Percentiles rank a stretch among this genome's conserved stretches.
phyloP scores from a whole-genome alignment of 2,329 filamentous ascomycete species.

The Neopestalotiopsis sp. region DNA sequence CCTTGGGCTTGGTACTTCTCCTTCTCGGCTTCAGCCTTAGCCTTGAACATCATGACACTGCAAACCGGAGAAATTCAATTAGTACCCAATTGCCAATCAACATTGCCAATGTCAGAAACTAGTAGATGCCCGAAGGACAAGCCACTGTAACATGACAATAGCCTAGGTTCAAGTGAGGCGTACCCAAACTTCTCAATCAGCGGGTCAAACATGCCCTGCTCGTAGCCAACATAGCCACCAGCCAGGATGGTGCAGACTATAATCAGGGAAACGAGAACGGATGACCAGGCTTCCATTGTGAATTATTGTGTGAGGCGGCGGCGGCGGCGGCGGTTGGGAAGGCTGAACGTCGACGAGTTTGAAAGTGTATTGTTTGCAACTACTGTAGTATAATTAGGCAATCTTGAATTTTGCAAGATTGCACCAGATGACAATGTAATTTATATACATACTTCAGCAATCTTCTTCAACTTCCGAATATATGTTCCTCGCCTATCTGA shows the following conservation, averaged over 20 bases:
- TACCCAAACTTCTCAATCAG: slow-evolving; percentile 43
- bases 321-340: no score
- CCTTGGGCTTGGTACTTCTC: slow-evolving; percentile 46
- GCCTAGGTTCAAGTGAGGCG: background rate
- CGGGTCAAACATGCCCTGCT: slow-evolving; percentile 43
- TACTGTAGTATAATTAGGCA: no score
- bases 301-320: background rate
- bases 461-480: background rate
- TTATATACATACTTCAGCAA: no score
- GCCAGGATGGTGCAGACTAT: slow-evolving; percentile 31
- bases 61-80: background rate
- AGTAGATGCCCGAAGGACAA: no score
- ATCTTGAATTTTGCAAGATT: no score
- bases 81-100: background rate
- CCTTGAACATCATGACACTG: slow-evolving; percentile 43
- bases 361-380: no score
- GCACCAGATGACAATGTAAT: no score
- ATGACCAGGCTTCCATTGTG: slow-evolving; percentile 18
- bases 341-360: no score
- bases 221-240: slow-evolving; percentile 41
- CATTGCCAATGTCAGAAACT: no score
- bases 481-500: background rate
- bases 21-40: slow-evolving; percentile 45
- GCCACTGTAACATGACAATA: background rate
- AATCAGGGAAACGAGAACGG: slow-evolving; percentile 13